Conservation (phyloP, 257 asterid species). For the Solanum chiquidenum region DNA sequence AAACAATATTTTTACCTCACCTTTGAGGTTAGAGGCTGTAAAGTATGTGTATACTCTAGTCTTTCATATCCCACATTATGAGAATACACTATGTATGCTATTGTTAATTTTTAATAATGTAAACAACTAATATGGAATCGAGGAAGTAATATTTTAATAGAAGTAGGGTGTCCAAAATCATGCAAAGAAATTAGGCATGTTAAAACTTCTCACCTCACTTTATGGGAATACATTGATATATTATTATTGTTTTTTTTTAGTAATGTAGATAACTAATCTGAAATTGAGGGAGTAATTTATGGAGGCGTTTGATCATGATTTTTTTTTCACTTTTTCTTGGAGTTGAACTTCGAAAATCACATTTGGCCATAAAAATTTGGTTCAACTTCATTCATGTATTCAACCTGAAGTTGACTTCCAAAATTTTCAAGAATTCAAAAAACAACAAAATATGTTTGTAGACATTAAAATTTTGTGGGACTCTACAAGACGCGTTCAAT, state of each 20-base stretch:
- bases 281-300: background rate
- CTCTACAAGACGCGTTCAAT: background rate
- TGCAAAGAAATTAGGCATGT: background rate
- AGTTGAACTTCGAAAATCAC: too few species aligned
- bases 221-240: too few species aligned
- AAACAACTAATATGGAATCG: too few species aligned
- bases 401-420: background rate
- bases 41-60: too few species aligned
- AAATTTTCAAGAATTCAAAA: too few species aligned
- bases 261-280: too few species aligned
- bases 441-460: background rate
- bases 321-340: too few species aligned
- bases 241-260: too few species aligned
- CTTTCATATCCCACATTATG: background rate
- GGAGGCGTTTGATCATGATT: background rate
- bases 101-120: too few species aligned
- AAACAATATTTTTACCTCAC: too few species aligned
- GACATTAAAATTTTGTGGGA: background rate
- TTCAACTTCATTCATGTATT: background rate
- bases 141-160: too few species aligned
- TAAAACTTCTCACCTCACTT: background rate
- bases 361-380: background rate
- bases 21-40: fast-evolving
- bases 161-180: background rate
- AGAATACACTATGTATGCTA: background rate